Evolutionary conservation across 371 early-diverging fungal species (phyloP), one percentile per base, ranked within the genome.

Genomic region (Polyrhizophydium stewartii): DNA sequence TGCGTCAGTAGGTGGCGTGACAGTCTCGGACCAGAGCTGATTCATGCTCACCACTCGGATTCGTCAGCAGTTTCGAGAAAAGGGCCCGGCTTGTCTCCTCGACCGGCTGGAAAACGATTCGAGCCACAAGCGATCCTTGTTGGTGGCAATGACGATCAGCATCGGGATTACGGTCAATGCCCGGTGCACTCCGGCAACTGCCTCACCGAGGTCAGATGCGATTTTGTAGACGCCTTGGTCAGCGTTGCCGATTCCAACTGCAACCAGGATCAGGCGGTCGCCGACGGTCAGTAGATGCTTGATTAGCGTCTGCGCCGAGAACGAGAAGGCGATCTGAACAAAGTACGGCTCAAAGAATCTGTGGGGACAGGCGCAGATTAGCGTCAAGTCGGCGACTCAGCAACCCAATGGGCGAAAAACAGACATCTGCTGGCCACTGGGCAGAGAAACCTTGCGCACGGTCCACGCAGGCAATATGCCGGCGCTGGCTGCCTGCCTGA

Each of bases 231-330:
- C 78, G 19, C 96, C 94, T 72, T 91, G 90, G 27, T 66, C 55
- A 55, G 85, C 86, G 0, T 63, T 62, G 17, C 73, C 68, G 1
- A 69, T 66, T 10, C 88, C 85, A 35, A 87, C 65, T 37, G 58
- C 56, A 1, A 57, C 17, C 16, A 66, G 62, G 40, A 93, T 67
- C 79, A 96, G 87, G 70, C 91, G 93, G 71, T 97, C 98, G 19
- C 96, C 98, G 72, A 94, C 94, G 1, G 97, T 96, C 53, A 97
- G 68, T 1, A 96, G 59, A 64, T 94, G 92, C 68, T 97, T 97
- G 28, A 96, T 72, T 10, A 93, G 56, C 0, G 94, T 91, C 69
- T 97, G 97, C 5, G 83, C 84, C 0, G 89, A 87, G 70, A 97
- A 87, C 0, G 89, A 87, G 33, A 79, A 70, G 1, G 92, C 87